These are phyloP conservation scores for Leptographium radiaticola DNA, from an alignment of 2,329 filamentous ascomycete genomes.

Conservation along the genomic window DNA sequence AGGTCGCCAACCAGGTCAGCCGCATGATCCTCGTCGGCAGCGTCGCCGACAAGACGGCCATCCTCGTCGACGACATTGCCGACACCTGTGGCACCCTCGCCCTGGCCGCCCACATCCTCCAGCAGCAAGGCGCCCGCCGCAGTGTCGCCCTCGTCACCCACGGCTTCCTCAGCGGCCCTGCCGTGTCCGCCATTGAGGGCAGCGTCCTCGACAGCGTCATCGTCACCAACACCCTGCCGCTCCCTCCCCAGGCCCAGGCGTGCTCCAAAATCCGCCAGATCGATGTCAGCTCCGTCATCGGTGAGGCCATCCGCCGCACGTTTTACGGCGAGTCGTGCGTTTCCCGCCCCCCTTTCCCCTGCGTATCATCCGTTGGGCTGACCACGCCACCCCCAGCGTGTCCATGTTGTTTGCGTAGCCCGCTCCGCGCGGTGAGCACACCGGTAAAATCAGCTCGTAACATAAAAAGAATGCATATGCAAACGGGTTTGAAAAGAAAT, in stretches of 20 bases:
- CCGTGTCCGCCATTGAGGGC: slow-evolving; percentile 70
- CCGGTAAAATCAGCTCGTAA: too few species aligned
- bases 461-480: too few species aligned
- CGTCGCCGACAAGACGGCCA: slow-evolving; percentile 77
- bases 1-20: slow-evolving; percentile 65
- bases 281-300: not conserved
- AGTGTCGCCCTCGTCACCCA: slow-evolving; percentile 93
- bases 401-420: not conserved
- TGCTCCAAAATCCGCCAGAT: not conserved
- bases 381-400: not conserved
- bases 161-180: slow-evolving; percentile 78
- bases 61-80: slow-evolving; percentile 95
- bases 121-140: slow-evolving; percentile 70
- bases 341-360: not conserved
- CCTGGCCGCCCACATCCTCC: slow-evolving; percentile 81
- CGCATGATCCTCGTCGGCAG: slow-evolving; percentile 83
- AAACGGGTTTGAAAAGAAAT: not conserved
- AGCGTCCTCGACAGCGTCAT: slow-evolving; percentile 65
- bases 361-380: not conserved
- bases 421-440: not conserved
- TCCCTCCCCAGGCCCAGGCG: slow-evolving; percentile 18
- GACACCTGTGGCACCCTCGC: slow-evolving; percentile 60
- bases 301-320: not conserved
- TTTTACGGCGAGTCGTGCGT: not conserved
- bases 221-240: slow-evolving; percentile 77